Conservation (phyloP, 208 protist species). For the Vickermania ingenoplastis region DNA sequence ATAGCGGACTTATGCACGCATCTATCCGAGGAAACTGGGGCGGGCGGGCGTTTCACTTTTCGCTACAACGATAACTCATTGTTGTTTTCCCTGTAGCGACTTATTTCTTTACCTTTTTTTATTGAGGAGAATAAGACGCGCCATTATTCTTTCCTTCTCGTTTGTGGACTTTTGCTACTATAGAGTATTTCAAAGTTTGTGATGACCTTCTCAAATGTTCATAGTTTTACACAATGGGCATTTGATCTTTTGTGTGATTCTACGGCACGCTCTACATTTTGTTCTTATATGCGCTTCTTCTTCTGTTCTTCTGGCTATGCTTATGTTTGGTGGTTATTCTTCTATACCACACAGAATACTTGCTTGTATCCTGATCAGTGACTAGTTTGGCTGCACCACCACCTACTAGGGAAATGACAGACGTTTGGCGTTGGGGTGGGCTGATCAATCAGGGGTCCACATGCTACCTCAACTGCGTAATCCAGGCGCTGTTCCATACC, state of each 20-base stretch:
- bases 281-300: slow-evolving; percentile 8
- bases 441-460: slow-evolving; percentile 85
- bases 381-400: no score
- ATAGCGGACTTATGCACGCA: no score
- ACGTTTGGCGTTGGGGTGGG: slow-evolving; percentile 33
- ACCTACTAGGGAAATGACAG: no score
- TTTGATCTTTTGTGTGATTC: not conserved
- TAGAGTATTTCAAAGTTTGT: no score
- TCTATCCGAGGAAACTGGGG: no score
- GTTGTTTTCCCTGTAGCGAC: not conserved
- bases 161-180: no score
- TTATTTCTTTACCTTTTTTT: not conserved
- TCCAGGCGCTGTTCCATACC: slow-evolving; percentile 80
- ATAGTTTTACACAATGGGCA: not conserved
- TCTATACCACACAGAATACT: not conserved
- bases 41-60: no score
- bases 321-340: not conserved
- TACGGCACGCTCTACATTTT: not conserved
- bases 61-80: not conserved
- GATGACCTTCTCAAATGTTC: no score
- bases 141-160: no score
- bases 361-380: slow-evolving; percentile 5
- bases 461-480: slow-evolving; percentile 87
- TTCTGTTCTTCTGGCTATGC: slow-evolving; percentile 2
- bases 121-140: no score